Conservation (phyloP, 768 basidiomycete species). For the Kwoniella bestiolae region DNA sequence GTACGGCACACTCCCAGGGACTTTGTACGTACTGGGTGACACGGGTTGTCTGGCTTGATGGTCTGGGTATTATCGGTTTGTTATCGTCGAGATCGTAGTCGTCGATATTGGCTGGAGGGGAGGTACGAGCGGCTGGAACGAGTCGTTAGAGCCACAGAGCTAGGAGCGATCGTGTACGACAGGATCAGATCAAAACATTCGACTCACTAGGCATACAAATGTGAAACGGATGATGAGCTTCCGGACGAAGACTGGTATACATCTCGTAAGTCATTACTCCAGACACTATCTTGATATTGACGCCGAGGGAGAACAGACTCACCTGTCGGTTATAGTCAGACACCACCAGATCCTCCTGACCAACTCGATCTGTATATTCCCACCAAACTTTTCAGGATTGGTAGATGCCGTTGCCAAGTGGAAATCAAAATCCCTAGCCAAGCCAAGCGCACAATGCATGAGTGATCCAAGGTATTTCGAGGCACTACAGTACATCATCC, state of each 20-base stretch:
- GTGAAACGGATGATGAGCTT: constrained; percentile 30
- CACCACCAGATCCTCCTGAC: constrained; percentile 33
- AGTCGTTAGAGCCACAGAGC: neutral
- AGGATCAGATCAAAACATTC: neutral
- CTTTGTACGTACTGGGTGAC: constrained; percentile 25
- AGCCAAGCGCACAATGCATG: constrained; percentile 31
- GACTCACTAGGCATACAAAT: constrained; percentile 15
- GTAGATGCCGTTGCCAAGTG: constrained; percentile 16
- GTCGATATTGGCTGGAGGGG: constrained; percentile 27
- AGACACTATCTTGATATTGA: too few species aligned
- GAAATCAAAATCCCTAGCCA: constrained; percentile 28
- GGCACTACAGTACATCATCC: too few species aligned
- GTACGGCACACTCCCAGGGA: neutral
- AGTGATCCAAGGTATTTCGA: constrained; percentile 26
- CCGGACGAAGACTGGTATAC: constrained; percentile 25
- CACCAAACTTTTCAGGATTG: constrained; percentile 15
- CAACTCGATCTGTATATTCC: constrained; percentile 17
- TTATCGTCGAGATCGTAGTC: constrained; percentile 24
- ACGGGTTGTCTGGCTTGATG: constrained; percentile 16
- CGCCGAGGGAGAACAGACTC: too few species aligned
- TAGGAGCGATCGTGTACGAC: neutral
- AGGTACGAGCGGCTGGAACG: constrained; percentile 23
- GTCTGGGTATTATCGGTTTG: constrained; percentile 16
- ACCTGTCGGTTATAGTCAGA: constrained; percentile 28
- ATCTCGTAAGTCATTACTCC: too few species aligned